Evolutionary conservation across 306 rosid genomes (phyloP), one percentile per base, ranked within the genome.

Genomic region (Ammopiptanthus mongolicus): DNA sequence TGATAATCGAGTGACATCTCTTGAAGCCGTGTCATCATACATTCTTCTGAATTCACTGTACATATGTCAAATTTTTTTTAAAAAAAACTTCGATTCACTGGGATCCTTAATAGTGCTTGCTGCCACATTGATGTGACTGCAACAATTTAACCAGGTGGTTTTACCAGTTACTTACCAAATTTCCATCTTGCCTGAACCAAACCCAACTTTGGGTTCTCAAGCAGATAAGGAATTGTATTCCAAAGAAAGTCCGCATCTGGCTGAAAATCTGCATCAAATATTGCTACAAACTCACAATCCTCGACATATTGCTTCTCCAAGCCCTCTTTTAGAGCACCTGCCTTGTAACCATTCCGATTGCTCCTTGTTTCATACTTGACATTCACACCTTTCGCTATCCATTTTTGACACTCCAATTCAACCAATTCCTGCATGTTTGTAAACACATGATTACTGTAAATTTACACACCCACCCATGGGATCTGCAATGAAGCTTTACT

Each of bases 101-200:
- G 33, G 21, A 13, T 65, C 76, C 51, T 73, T 10, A 44, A 52
- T 37, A 52, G 18, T 56, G 34, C 25, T 58, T 51, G 68, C 74
- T 76, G 73, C 19, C 59, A 22, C 61, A 76, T 28, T 58, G 78
- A 80, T 80, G 64, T 72, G 75, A 21, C n/a, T 23, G 42, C 29
- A 21, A 57, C 57, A 79, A 55, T 22, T 58, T 50, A 31, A 71
- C 64, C 56, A 34, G 52, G 33, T 41, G 34, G 42, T 64, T 62
- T 62, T 78, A 53, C n/a, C 13, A 3, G 51, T 65, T 53, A 22
- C 81, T 50, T 80, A 87, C 91, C 87, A 23, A 85, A 87, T 83
- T 83, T 80, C 89, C 91, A 80, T 75, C 91, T 78, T 33, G 91
- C 91, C 55, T 87, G 91, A 62, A 78, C 89, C 84, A 87, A 72